Evolutionary conservation across 108 stramenopile genomes (phyloP), one percentile per base, ranked within the genome.

Genomic region (Cylindrotheca fusiformis): DNA sequence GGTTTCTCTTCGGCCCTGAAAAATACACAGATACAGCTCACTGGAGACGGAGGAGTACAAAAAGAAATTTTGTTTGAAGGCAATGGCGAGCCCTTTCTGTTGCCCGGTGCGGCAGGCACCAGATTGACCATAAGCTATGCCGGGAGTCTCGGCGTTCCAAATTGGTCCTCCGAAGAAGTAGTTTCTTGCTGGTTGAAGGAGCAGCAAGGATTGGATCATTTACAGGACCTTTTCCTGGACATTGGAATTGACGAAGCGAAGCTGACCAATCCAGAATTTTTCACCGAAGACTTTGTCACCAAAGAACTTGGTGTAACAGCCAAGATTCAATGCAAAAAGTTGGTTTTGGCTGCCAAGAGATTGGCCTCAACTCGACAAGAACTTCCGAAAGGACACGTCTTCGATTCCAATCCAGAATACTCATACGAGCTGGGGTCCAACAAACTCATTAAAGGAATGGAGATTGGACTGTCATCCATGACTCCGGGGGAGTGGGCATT

Each of bases 301-400:
- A 28, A 64, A 10, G 48, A 32, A 44, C 55, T 79, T 17, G 78
- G 66, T 3, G 65, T 80, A 26, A 27, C 29, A 0, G 71, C 66
- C 46, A 84, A 77, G 50, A 84, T 87, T 28, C 66, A 78, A 63
- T 75, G 77, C 51, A 87, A 87, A 48, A 87, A 87, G 55, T 48
- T 81, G 0, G 30, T 83, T 65, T 84, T 87, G 86, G 86, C 86
- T 1, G 61, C 75, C 28, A 71, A 71, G 19, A 57, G 82, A 21
- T 53, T 87, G 10, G 18, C 19, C 22, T 79, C 59, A 23, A 53
- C 60, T 19, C 59, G 52, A 4, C 46, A 32, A 10, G 83, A 78
- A 25, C 68, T 56, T 62, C 51, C 65, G 27, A 12, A 51, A 8
- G 82, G 80, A 19, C 33, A 32, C 20, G 78, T 62, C 2, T 87